Base-by-base conservation (phyloP, 2,329 filamentous ascomycete genomes). In the Ampelomyces quisqualis region DNA sequence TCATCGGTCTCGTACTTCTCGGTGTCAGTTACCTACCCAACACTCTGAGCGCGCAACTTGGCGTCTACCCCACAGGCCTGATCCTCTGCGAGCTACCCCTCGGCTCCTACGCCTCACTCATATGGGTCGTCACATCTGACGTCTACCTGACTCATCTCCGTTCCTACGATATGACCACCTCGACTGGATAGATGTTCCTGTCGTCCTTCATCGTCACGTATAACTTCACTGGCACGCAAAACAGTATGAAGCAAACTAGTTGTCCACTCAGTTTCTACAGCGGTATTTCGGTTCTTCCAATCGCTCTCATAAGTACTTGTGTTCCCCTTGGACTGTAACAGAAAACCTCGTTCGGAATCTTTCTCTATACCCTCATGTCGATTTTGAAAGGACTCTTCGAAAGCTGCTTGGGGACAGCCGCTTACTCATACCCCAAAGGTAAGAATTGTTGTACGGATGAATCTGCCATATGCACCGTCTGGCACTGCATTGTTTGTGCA, bases 221-320 rank as follows among this genome's bases (percentile, higher is more conserved):
- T 74, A 87, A 87, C 74, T 88, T 88, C 69, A 76, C 77, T 0
- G 73, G 74, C 7, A 88, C 88, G 85, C 79, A 85, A 64, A 63
- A 77, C 0, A 77, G 79, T n/a, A 85, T 88, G 77, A 78, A 75
- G 6, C 73, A 69, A 22, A 86, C 82, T 1, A 84, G 85, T 7
- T 71, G 88, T 0, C 74, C 79, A 0, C 74, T 88, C 0, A 85
- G 85, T 2, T 88, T 88, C 68, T 88, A 86, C 62, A 84, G 85
- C 4, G 85, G 85, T 11, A 87, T 88, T 38, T 84, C 84, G 82
- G 77, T 71, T 86, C 53, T 88, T 87, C 65, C 84, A 88, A n/a
- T n/a, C n/a, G n/a, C n/a, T n/a, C n/a, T n/a, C n/a, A n/a, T n/a
- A n/a, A n/a, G n/a, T n/a, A n/a, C n/a, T n/a, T n/a, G n/a, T n/a